Percentiles rank a stretch among this genome's conserved stretches.
phyloP scores from a whole-genome alignment of 306 rosid genomes.

The Boehmeria nivea region DNA sequence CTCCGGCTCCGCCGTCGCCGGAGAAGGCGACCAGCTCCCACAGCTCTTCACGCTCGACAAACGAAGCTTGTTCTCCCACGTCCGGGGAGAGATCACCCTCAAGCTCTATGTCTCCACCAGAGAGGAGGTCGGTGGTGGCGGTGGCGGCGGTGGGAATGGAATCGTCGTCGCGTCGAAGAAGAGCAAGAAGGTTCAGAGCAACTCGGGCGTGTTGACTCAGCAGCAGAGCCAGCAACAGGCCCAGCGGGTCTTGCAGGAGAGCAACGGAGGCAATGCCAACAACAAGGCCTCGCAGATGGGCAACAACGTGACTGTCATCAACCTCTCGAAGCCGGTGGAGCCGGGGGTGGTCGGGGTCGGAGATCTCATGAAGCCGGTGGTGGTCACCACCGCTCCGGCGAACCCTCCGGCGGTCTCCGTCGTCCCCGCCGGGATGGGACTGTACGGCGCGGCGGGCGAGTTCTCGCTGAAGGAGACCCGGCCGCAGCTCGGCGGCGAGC shows the following conservation, averaged over 20 bases:
- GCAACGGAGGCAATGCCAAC: neutral
- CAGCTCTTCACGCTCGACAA: conserved; percentile 46
- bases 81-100: conserved; percentile 52
- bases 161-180: conserved; percentile 31
- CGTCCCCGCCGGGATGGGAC: conserved; percentile 7
- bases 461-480: conserved; percentile 54
- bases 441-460: conserved; percentile 31
- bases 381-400: conserved; percentile 28
- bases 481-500: conserved; percentile 55
- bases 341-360: conserved; percentile 20
- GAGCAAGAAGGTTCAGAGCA: conserved; percentile 37
- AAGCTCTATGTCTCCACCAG: conserved; percentile 41
- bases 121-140: conserved; percentile 21
- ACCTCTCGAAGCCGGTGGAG: conserved; percentile 32
- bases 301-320: conserved; percentile 2
- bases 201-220: conserved; percentile 26
- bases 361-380: conserved; percentile 34
- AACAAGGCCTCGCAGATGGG: conserved; percentile 22
- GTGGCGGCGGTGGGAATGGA: conserved; percentile 29
- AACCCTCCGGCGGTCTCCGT: conserved; percentile 16
- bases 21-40: conserved; percentile 38
- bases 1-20: conserved; percentile 43
- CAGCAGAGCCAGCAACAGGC: conserved; percentile 28
- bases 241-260: conserved; percentile 23
- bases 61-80: conserved; percentile 53